Conservation (phyloP, 1,139 yeast genomes). For the Nadsonia starkeyi-henricii region DNA sequence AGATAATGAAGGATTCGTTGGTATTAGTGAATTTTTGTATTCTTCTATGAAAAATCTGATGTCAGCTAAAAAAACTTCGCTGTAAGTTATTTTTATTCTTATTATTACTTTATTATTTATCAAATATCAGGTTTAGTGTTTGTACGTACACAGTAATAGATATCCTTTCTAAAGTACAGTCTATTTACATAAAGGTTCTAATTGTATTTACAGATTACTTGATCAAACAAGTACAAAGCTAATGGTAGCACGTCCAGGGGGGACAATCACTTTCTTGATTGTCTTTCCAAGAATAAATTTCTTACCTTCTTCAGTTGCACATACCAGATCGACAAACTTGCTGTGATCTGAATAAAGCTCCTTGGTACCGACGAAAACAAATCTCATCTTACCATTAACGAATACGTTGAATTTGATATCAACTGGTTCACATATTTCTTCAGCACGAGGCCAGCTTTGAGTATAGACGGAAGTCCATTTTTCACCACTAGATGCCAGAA, state of each 20-base stretch:
- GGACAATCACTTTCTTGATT: slow-evolving; percentile 1
- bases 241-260: background rate
- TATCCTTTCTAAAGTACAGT: no score
- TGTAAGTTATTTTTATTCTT: background rate
- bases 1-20: background rate
- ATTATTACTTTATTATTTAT: no score
- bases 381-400: slow-evolving; percentile 9
- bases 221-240: background rate
- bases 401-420: slow-evolving; percentile 10
- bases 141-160: no score
- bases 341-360: slow-evolving; percentile 2
- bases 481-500: slow-evolving; percentile 23
- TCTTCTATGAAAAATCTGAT: slow-evolving; percentile 4
- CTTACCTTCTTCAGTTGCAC: slow-evolving; percentile 1
- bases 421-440: slow-evolving; percentile 7
- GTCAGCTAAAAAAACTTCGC: background rate
- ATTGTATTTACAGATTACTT: background rate
- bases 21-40: slow-evolving; percentile 3
- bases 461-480: slow-evolving; percentile 41
- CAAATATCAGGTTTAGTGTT: no score
- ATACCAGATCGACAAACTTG: slow-evolving; percentile 1
- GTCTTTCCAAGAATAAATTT: slow-evolving; percentile 3
- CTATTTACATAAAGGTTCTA: background rate
- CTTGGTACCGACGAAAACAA: slow-evolving; percentile 1
- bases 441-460: slow-evolving; percentile 19